Base-by-base conservation (phyloP, 768 basidiomycete genomes). In the Ramaria rubella region DNA sequence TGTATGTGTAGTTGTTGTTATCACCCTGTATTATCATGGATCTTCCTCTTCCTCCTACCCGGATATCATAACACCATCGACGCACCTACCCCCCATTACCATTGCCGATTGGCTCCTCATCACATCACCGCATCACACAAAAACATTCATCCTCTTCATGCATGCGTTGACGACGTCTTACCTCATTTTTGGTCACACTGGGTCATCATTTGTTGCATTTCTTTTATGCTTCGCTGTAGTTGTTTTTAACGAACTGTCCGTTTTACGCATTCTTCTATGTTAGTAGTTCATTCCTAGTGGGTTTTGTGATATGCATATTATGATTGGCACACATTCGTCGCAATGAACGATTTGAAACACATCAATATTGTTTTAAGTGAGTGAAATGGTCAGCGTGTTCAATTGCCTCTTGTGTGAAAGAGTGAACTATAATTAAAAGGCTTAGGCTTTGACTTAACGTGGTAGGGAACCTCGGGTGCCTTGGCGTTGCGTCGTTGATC, bases 1-100 rank as follows among this genome's bases (percentile, higher is more conserved):
- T 48, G 46, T 48, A 48, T 48, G 46, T 48, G 46, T 48, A 48
- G 26, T 48, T 42, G 40, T 48, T 48, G 24, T 48, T 9, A 48
- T 15, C n/a, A n/a, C 46, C 24, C 9, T 48, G 46, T 48, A 48
- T 48, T 26, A 48, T 26, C 46, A 27, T 26, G 46, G 40, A 42
- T 17, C 40, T 2, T 19, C 14, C n/a, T 9, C 40, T 2, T 26
- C 6, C 29, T 26, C 26, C 11, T 23, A 17, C 29, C 14, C 19
- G 17, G 5, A 17, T 4, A 5, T 30, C 49, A 8, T 34, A 4
- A 5, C 33, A 30, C 29, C 49, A 31, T 36, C 49, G n/a, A n/a
- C 49, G 19, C 49, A 31, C 19, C 3, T 15, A 21, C 49, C 4
- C 44, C 12, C 44, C 44, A 46, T n/a, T 23, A 11, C 23, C 44